phyloP scores from a whole-genome alignment of 2,329 filamentous ascomycete genomes.

The Apiospora marii region DNA sequence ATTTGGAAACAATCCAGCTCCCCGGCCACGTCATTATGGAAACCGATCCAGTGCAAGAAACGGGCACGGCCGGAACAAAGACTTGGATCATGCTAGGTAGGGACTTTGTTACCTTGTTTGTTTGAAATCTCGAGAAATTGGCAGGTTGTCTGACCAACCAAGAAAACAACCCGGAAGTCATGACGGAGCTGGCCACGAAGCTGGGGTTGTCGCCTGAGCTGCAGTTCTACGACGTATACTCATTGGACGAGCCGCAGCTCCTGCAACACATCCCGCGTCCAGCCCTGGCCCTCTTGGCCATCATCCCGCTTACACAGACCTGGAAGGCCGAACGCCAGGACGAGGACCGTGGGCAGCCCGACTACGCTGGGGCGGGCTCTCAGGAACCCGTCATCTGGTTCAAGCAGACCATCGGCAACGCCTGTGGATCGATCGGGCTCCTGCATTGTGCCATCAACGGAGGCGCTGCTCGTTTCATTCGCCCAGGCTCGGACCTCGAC shows the following conservation, averaged over 20 bases:
- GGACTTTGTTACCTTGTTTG: neutral
- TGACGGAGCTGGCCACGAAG: constrained; percentile 74
- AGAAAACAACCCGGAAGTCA: constrained; percentile 78
- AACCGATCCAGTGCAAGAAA: neutral
- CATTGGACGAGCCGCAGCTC: constrained; percentile 79
- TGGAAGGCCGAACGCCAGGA: constrained; percentile 49
- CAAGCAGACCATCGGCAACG: constrained; percentile 83
- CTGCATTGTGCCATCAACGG: constrained; percentile 79
- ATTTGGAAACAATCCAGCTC: neutral
- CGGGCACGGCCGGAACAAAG: constrained; percentile 23
- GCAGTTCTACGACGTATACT: constrained; percentile 83
- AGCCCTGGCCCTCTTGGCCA: constrained; percentile 78
- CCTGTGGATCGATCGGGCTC: constrained; percentile 81
- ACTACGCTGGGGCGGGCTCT: constrained; percentile 48
- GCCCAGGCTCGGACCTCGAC: constrained; percentile 61
- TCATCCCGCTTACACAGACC: constrained; percentile 70
- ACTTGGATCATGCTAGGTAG: constrained; percentile 29
- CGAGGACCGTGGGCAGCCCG: constrained; percentile 33
- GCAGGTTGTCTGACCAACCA: neutral
- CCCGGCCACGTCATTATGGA: neutral
- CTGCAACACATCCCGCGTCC: constrained; percentile 80
- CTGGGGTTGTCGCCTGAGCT: constrained; percentile 74
- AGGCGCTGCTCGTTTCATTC: constrained; percentile 61
- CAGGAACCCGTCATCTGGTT: constrained; percentile 81
- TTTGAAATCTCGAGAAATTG: neutral